Percentiles rank a stretch among this genome's conserved stretches.
Evolutionary conservation across 2,329 filamentous ascomycete species (phyloP).

Genomic region (Teratosphaeria destructans): DNA sequence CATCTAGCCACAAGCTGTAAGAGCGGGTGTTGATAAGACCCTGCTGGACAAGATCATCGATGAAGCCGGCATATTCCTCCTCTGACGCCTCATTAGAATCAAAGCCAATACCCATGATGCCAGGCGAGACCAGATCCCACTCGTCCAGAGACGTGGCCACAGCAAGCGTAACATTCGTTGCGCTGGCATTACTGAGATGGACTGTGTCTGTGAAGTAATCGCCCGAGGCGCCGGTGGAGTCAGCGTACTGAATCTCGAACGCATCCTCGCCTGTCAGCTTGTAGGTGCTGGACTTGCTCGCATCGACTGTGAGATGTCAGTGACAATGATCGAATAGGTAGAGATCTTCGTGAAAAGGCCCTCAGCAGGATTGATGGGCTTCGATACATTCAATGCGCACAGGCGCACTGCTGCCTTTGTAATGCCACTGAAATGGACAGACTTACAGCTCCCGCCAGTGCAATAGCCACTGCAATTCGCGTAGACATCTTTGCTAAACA

Average conservation of each 20-base stretch:
- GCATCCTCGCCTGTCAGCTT: conserved; percentile 47
- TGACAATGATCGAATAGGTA: not conserved
- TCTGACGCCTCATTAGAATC: conserved; percentile 66
- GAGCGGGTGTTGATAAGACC: conserved; percentile 4
- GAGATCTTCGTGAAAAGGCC: not conserved
- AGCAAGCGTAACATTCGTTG: conserved; percentile 58
- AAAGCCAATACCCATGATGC: conserved; percentile 82
- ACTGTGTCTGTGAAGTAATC: conserved; percentile 74
- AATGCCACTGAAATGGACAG: conserved; percentile 39
- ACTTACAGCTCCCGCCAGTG: conserved; percentile 51
- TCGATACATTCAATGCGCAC: conserved; percentile 50
- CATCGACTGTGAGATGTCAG: conserved; percentile 15
- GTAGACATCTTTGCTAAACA: conserved; percentile 13
- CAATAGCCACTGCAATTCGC: not conserved
- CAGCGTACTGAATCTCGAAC: conserved; percentile 83
- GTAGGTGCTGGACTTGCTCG: conserved; percentile 68
- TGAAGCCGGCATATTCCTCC: conserved; percentile 34
- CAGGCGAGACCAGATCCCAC: conserved; percentile 22
- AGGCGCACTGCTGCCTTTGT: conserved; percentile 39
- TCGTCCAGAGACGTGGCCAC: conserved; percentile 48
- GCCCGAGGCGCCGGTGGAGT: conserved; percentile 65
- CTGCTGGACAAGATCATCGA: not conserved
- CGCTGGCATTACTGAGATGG: conserved; percentile 43
- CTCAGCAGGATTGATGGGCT: not conserved
- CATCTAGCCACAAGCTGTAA: conserved; percentile 9